Base-by-base conservation (phyloP, 192 early-diverging fungal species). In the Coemansia sp. region DNA sequence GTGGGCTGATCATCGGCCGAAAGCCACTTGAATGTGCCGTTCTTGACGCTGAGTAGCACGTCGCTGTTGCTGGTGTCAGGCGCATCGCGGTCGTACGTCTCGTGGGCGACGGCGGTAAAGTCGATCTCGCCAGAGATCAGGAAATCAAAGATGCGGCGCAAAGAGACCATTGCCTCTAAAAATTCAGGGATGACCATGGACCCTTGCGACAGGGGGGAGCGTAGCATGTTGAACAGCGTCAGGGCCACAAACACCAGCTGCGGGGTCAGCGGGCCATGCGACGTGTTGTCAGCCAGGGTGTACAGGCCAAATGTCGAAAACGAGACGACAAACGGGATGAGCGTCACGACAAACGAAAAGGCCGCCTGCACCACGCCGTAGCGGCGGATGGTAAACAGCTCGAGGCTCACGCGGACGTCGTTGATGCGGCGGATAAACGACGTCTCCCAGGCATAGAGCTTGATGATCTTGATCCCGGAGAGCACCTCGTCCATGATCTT, bases 391-490 rank as follows among this genome's bases (percentile, higher is more conserved):
- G 73, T 69, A 28, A 50, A 53, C 51, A 76, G 62, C 62, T 76
- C 73, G 34, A 69, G 38, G 4, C 11, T 9, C 9, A 54, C 52
- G 7, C 73, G 73, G 10, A 76, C 43, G 11, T 69, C 54, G 23
- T 69, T 69, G 34, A 76, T 62, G 14, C 66, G 73, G 13, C 40
- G 32, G n/a, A 69, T 53, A 35, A 77, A 67, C 27, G 75, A 60
- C 37, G 50, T 39, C 55, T 89, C 87, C 86, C 86, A 89, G 1
- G 78, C 80, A 30, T 83, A 85, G 18, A 87, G 67, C 59, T 89
- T 89, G 58, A 89, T 81, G 9, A 85, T 74, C 62, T 83, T 80
- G 59, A 87, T 83, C 1, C 80, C 81, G 10, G 54, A 59, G 23
- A 89, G 53, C 1, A 83, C 67, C 59, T 89, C 87, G 44, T 80